Evolutionary conservation across 441 rosid genomes (phyloP).

Genomic region (Brassica hybrid): DNA sequence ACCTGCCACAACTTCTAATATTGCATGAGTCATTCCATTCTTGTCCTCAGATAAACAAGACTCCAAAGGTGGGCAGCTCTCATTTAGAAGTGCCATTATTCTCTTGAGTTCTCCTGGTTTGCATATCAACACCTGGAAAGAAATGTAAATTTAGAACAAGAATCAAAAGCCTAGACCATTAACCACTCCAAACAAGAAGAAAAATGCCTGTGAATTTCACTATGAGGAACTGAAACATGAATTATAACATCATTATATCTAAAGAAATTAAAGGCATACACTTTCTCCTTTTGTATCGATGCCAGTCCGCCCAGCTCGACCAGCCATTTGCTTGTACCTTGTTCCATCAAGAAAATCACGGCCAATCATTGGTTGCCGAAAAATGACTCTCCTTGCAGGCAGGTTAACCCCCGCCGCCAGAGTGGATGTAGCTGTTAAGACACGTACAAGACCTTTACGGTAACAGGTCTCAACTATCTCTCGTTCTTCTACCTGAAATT

Average conservation of each 20-base stretch:
- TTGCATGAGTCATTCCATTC: constrained; percentile 99
- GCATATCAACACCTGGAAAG: constrained; percentile 83
- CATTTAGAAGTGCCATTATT: constrained; percentile 80
- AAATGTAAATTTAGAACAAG: constrained; percentile 16
- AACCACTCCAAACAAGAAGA: constrained; percentile 12
- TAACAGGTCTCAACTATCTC: constrained; percentile 94
- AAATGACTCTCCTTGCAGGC: constrained; percentile 98
- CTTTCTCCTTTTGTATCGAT: constrained; percentile 99
- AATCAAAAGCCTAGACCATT: constrained; percentile 22
- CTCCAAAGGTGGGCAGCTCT: constrained; percentile 86
- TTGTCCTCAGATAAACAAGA: constrained; percentile 98
- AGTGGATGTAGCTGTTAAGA: constrained; percentile 97
- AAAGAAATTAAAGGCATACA: constrained; percentile 57
- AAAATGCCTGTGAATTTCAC: constrained; percentile 19
- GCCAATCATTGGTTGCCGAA: constrained; percentile 97
- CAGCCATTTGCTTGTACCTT: constrained; percentile 98
- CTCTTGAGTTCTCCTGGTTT: constrained; percentile 87
- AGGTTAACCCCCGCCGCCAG: constrained; percentile 98
- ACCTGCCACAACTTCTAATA: constrained; percentile 98
- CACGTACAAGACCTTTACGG: constrained; percentile 85
- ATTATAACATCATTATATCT: constrained; percentile 10
- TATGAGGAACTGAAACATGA: constrained; percentile 17
- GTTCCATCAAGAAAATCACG: constrained; percentile 97
- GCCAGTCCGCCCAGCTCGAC: constrained; percentile 99
- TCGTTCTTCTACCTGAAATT: constrained; percentile 91